Percentiles rank a stretch among this genome's conserved stretches.
Evolutionary conservation across 306 rosid species (phyloP).

Genomic region (Lathyrus sativus): DNA sequence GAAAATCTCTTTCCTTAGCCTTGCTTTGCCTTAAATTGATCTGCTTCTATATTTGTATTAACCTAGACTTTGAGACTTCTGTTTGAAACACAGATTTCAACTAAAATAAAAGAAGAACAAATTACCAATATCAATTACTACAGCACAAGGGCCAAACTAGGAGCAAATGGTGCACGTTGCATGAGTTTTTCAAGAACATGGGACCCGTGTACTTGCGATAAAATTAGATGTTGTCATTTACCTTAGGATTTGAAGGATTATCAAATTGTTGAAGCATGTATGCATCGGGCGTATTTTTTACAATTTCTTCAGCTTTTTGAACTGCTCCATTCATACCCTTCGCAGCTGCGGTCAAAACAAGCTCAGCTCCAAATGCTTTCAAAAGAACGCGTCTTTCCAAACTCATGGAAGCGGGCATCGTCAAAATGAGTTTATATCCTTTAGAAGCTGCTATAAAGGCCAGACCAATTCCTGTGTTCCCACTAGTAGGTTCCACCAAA

Average conservation of each 20-base stretch:
- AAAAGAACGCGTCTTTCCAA: constrained; percentile 93
- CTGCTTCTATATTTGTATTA: constrained; percentile 11
- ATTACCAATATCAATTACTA: constrained; percentile 15
- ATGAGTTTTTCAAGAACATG: constrained; percentile 4
- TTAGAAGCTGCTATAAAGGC: constrained; percentile 96
- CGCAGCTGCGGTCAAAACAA: constrained; percentile 81
- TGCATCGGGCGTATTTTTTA: constrained; percentile 71
- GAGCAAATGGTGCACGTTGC: constrained; percentile 21
- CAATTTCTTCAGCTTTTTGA: constrained; percentile 94
- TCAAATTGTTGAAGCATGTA: constrained; percentile 99
- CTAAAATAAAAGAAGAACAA: constrained; percentile 23
- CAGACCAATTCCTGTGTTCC: constrained; percentile 98
- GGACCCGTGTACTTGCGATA: constrained; percentile 21
- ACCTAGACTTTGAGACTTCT: constrained; percentile 18
- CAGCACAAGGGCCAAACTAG: neutral
- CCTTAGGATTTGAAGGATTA: constrained; percentile 98
- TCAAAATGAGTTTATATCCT: constrained; percentile 91
- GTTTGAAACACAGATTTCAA: constrained; percentile 29
- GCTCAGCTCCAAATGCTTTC: constrained; percentile 98
- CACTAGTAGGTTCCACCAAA: constrained; percentile 98
- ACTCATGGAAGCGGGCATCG: constrained; percentile 99
- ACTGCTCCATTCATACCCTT: constrained; percentile 99
- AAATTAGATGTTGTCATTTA: constrained; percentile 40
- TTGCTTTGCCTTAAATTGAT: constrained; percentile 17
- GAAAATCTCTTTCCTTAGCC: constrained; percentile 4